Percentiles rank a stretch among this genome's conserved stretches.
These are phyloP conservation scores for Wallemia ichthyophaga DNA, from an alignment of 1,284 basidiomycete species.

Conservation along the genomic window DNA sequence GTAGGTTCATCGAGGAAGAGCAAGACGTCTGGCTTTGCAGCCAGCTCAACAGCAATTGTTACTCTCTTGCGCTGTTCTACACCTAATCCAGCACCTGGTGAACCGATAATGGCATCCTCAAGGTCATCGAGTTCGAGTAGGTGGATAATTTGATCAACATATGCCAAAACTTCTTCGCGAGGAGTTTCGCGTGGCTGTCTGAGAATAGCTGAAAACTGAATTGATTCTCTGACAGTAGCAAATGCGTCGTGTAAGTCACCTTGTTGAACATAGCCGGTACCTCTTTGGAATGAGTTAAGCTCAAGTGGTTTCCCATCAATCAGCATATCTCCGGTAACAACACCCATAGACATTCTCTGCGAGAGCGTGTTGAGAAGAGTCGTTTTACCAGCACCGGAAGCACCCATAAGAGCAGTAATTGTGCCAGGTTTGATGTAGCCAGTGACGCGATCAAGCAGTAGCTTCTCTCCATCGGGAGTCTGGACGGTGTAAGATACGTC, in stretches of 20 bases:
- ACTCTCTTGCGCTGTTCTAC: slow-evolving; percentile 48
- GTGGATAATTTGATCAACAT: slow-evolving; percentile 24
- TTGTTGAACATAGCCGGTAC: slow-evolving; percentile 17
- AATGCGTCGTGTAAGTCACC: slow-evolving; percentile 37
- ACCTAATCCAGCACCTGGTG: slow-evolving; percentile 24
- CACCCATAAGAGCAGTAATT: slow-evolving; percentile 29
- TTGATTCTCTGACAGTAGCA: slow-evolving; percentile 28
- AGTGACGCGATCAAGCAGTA: slow-evolving; percentile 15
- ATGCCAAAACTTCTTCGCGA: slow-evolving; percentile 22
- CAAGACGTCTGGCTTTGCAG: slow-evolving; percentile 22
- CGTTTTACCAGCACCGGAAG: slow-evolving; percentile 15
- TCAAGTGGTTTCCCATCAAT: slow-evolving; percentile 23
- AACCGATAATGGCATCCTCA: slow-evolving; percentile 34
- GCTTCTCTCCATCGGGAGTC: slow-evolving; percentile 1
- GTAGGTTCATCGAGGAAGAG: slow-evolving; percentile 12
- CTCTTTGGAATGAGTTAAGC: slow-evolving; percentile 21
- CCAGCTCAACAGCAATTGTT: slow-evolving; percentile 53
- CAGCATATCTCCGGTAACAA: slow-evolving; percentile 18
- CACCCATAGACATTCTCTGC: slow-evolving; percentile 23
- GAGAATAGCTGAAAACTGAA: slow-evolving; percentile 27
- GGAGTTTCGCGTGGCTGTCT: slow-evolving; percentile 23
- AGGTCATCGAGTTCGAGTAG: slow-evolving; percentile 22
- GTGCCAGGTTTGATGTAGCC: slow-evolving; percentile 27
- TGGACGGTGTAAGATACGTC: slow-evolving; percentile 4
- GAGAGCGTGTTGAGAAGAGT: slow-evolving; percentile 22